These are phyloP conservation scores for Carex arenaria DNA, from an alignment of 202 grass and related monocot species.

Conservation along the genomic window DNA sequence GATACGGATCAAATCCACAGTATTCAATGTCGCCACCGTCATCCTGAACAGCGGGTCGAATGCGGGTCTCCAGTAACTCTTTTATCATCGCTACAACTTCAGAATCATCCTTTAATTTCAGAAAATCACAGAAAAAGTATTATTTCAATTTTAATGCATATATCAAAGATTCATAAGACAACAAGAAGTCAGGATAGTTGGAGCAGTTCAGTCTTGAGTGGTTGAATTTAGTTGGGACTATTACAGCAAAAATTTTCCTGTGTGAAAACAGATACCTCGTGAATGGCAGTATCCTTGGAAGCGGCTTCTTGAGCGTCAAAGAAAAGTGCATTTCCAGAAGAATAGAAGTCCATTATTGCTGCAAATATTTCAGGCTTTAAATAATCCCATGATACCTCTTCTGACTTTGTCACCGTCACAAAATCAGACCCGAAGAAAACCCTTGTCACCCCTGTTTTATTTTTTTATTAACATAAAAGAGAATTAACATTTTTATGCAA, in stretches of 20 bases:
- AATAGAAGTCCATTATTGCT: constrained; percentile 94
- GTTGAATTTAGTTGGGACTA: neutral
- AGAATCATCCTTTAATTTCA: constrained; percentile 78
- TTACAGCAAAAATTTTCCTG: neutral
- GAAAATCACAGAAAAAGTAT: neutral
- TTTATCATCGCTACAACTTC: constrained; percentile 99
- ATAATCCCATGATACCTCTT: constrained; percentile 89
- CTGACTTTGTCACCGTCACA: constrained; percentile 93
- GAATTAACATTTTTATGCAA: neutral
- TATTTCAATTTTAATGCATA: neutral
- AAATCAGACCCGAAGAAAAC: constrained; percentile 96
- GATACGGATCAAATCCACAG: constrained; percentile 73
- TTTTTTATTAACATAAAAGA: neutral
- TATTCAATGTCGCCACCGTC: constrained; percentile 99
- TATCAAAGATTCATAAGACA: neutral
- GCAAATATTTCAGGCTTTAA: constrained; percentile 90
- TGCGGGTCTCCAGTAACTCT: constrained; percentile 91
- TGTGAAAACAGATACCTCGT: constrained; percentile 55
- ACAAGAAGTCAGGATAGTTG: neutral
- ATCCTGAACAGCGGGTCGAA: constrained; percentile 95
- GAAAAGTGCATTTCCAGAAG: constrained; percentile 85
- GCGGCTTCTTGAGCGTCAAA: constrained; percentile 58
- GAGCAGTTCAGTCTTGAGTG: neutral
- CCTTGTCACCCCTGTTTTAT: constrained; percentile 70
- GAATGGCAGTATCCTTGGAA: constrained; percentile 81